A percentile compares a stretch with the other conserved stretches of the same genome.
These are phyloP conservation scores for Globisporangium nagaii DNA, from an alignment of 352 stramenopile species.

Conservation along the genomic window DNA sequence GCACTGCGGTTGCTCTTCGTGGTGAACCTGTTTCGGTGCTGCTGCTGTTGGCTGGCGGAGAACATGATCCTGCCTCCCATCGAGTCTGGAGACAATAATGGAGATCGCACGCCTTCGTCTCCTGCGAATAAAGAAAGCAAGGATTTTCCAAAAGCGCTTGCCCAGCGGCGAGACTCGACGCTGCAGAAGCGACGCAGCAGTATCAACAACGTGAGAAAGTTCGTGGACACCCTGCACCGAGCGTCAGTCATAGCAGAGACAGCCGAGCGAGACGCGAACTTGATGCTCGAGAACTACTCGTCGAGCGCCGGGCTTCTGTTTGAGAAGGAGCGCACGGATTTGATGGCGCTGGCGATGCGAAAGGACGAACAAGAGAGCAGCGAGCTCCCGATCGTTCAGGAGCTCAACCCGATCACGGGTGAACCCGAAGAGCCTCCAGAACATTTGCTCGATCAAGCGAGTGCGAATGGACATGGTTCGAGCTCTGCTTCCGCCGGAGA, in stretches of 20 bases:
- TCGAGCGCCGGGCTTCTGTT: slow-evolving; percentile 47
- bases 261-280: slow-evolving; percentile 20
- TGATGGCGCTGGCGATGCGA: slow-evolving; percentile 11
- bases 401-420: slow-evolving; percentile 40
- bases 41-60: slow-evolving; percentile 59
- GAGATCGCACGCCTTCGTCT: too few species aligned
- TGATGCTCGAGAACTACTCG: slow-evolving; percentile 47
- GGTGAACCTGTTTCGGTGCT: slow-evolving; percentile 49
- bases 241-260: slow-evolving; percentile 18
- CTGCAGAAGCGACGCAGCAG: slow-evolving; percentile 31
- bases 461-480: background rate
- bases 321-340: slow-evolving; percentile 27
- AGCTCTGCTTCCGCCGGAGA: background rate
- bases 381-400: slow-evolving; percentile 4
- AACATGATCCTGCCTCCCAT: slow-evolving; percentile 32
- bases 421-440: slow-evolving; percentile 27
- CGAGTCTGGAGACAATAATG: too few species aligned
- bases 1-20: slow-evolving; percentile 50
- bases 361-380: slow-evolving; percentile 5
- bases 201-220: slow-evolving; percentile 25
- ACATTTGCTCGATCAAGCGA: slow-evolving; percentile 25
- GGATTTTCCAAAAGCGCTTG: background rate
- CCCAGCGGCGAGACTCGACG: background rate
- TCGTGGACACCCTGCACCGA: slow-evolving; percentile 44
- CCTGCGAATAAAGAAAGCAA: background rate